Evolutionary conservation across 768 basidiomycete species (phyloP).

Genomic region (Kwoniella shandongensis): DNA sequence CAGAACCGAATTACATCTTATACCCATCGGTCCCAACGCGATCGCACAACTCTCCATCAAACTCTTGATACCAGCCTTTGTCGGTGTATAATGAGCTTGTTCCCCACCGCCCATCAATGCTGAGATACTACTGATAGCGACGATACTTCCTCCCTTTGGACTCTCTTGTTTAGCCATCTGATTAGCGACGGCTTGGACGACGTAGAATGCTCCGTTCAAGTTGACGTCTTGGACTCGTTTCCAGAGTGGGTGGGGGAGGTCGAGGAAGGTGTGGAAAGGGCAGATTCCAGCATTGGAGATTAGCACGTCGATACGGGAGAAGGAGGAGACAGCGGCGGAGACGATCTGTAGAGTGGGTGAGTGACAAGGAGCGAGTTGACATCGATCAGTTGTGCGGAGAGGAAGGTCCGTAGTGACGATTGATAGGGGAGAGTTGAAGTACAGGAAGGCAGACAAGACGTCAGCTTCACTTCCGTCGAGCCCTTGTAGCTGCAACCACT

Average conservation of each 20-base stretch:
- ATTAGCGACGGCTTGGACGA: conserved; percentile 63
- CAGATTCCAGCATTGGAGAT: conserved; percentile 68
- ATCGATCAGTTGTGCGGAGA: no score
- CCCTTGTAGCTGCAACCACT: conserved; percentile 6
- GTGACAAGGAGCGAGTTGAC: neutral
- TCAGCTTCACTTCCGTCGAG: neutral
- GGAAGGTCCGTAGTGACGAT: neutral
- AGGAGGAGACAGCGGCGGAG: conserved; percentile 61
- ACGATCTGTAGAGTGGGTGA: conserved; percentile 60
- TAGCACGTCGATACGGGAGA: conserved; percentile 65
- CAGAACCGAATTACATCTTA: conserved; percentile 62
- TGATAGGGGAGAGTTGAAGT: no score
- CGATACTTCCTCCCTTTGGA: conserved; percentile 64
- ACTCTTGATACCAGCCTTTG: conserved; percentile 73
- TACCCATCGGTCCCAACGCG: conserved; percentile 72
- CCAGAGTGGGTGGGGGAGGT: conserved; percentile 67
- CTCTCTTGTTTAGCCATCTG: conserved; percentile 70
- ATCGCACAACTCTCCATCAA: conserved; percentile 79
- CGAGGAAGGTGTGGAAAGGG: conserved; percentile 72
- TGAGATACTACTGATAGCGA: conserved; percentile 75
- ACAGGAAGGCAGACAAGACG: neutral
- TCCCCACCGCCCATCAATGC: conserved; percentile 73
- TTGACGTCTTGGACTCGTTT: conserved; percentile 69
- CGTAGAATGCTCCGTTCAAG: conserved; percentile 72
- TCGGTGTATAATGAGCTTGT: conserved; percentile 77